Evolutionary conservation across 139 green algal genomes (phyloP).

Genomic region (Zygnema cylindricum): DNA sequence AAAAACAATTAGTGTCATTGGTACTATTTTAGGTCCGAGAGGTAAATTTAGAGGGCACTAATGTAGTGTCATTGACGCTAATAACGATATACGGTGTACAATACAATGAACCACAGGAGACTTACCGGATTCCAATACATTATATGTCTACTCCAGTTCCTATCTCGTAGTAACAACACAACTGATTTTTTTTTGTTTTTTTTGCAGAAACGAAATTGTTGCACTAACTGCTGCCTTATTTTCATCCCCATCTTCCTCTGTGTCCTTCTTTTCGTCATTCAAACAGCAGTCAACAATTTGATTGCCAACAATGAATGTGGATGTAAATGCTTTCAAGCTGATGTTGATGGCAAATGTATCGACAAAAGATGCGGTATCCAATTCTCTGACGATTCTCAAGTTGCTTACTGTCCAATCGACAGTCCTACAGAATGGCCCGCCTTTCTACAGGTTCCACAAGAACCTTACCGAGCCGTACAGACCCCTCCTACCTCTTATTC

Average conservation of each 20-base stretch:
- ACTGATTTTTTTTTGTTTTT: not conserved
- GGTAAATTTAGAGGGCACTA: too few species aligned
- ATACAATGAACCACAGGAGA: too few species aligned
- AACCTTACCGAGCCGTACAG: conserved; percentile 21
- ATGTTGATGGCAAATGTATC: conserved; percentile 11
- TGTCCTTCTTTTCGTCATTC: conserved; percentile 38
- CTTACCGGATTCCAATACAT: too few species aligned
- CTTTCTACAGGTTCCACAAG: conserved; percentile 37
- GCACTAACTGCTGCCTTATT: conserved; percentile 49
- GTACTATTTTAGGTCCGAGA: too few species aligned
- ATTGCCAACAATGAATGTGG: conserved; percentile 37
- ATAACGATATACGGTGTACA: too few species aligned
- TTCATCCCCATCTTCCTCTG: conserved; percentile 45
- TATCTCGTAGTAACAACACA: too few species aligned
- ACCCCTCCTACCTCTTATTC: not conserved
- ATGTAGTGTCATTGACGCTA: too few species aligned
- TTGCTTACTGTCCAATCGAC: conserved; percentile 26
- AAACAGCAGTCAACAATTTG: conserved; percentile 21
- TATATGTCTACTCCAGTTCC: too few species aligned
- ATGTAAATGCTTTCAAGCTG: conserved; percentile 16
- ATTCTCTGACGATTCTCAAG: conserved; percentile 47
- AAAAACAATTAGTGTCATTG: too few species aligned
- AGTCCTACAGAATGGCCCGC: conserved; percentile 39
- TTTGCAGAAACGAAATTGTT: conserved; percentile 54
- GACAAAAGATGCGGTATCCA: conserved; percentile 45